Evolutionary conservation across 2,329 filamentous ascomycete genomes (phyloP), one percentile per base, ranked within the genome.

Genomic region (Colletotrichum neosansevieriae): DNA sequence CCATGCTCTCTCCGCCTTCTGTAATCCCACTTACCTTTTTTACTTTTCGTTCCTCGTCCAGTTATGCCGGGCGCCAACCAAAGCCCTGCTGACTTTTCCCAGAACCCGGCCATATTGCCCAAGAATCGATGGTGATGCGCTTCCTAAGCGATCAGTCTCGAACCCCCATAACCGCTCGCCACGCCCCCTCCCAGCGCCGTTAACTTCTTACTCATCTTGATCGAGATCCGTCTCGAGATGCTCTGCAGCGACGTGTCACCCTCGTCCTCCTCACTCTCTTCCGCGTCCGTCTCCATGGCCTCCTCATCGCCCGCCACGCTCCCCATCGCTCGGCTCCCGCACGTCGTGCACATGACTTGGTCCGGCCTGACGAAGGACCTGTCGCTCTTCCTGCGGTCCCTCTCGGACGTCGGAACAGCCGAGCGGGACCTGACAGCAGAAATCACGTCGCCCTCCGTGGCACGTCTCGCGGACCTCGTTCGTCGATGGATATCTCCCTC

Each of bases 191-290:
- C 58, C 11, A 61, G 32, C 21, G 17, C 44, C n/a, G 58, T 13
- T 2, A 66, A n/a, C 19, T 53, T 63, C 53, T 34, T 24, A 34
- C 56, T 58, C 61, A 63, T 49, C 42, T 58, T 61, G 29, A 19
- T n/a, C 4, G 63, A 56, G 11, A 66, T 4, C n/a, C 49, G 32
- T 21, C 63, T 62, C 12, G 63, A 64, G 17, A 64, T 50, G 19
- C 32, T 58, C 36, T 32, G 6, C 12, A 51, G 29, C 12, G 49
- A 50, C 21, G 17, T 58, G 13, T 40, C 42, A 6, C 57, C 49
- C 44, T 21, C 21, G 6, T 11, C 21, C 2, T 15, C 19, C 34
- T 6, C 15, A n/a, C 9, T 29, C 40, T 57, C 38, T 29, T 11
- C 3, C 32, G 2, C 11, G 5, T 45, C 13, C 13, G n/a, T 40